Evolutionary conservation across 2,329 filamentous ascomycete genomes (phyloP).

Genomic region (Aaosphaeria pasadenensis): DNA sequence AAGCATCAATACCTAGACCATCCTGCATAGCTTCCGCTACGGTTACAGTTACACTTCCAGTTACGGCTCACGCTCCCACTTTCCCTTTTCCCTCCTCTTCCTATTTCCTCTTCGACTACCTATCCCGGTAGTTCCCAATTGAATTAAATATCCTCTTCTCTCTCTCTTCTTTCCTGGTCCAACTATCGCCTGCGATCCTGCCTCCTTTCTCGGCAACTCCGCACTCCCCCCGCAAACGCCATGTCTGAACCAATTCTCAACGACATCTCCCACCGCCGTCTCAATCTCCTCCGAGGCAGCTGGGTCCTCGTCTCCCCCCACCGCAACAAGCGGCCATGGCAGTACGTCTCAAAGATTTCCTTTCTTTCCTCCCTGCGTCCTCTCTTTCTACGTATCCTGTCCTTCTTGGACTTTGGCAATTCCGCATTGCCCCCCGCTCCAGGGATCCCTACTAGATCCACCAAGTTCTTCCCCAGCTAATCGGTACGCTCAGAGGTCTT

Average conservation of each 20-base stretch:
- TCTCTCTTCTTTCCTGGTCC: not conserved
- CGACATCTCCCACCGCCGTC: slow-evolving; percentile 91
- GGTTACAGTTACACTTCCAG: too few species aligned
- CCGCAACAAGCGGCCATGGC: slow-evolving; percentile 95
- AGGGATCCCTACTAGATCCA: too few species aligned
- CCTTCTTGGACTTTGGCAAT: too few species aligned
- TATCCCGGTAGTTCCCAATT: too few species aligned
- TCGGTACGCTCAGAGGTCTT: slow-evolving; percentile 37
- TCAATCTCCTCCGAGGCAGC: slow-evolving; percentile 83
- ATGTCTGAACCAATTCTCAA: slow-evolving; percentile 62
- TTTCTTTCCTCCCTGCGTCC: not conserved
- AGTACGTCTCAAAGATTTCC: slow-evolving; percentile 57
- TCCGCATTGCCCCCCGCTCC: too few species aligned
- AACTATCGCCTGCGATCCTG: slow-evolving; percentile 2
- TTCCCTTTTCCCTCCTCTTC: too few species aligned
- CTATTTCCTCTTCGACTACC: too few species aligned
- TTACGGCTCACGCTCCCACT: too few species aligned
- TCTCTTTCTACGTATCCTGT: not conserved
- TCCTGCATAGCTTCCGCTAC: too few species aligned
- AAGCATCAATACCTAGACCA: too few species aligned
- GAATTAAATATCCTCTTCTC: not conserved
- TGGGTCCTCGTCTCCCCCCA: slow-evolving; percentile 96
- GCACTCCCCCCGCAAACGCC: slow-evolving; percentile 2
- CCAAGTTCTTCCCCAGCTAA: too few species aligned
- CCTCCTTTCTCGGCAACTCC: not conserved